Evolutionary conservation across 768 basidiomycete species (phyloP).

Genomic region (Auricularia sp.): DNA sequence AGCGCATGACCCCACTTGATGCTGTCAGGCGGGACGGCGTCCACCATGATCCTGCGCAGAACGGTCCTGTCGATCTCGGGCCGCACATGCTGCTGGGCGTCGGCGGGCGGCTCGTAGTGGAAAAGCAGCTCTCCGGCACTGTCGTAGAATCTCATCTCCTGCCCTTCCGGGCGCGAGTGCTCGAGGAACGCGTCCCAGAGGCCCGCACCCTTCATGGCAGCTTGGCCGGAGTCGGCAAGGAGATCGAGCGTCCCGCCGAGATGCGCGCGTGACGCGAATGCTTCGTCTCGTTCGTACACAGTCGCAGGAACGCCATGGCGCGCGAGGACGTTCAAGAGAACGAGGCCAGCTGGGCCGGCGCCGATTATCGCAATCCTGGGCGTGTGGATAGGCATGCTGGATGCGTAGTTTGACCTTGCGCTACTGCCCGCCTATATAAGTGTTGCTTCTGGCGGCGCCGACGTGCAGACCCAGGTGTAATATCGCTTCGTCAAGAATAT

Average conservation of each 20-base stretch:
- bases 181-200: constrained; percentile 15
- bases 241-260: constrained; percentile 19
- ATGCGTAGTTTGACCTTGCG: too few species aligned
- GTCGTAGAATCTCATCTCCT: constrained; percentile 16
- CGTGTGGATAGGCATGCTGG: too few species aligned
- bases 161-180: constrained; percentile 12
- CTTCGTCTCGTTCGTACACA: constrained; percentile 17
- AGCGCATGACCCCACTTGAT: background rate
- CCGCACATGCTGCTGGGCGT: background rate
- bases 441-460: too few species aligned
- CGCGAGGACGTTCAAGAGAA: constrained; percentile 19
- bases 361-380: constrained; percentile 12
- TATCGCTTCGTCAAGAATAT: too few species aligned
- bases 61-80: background rate
- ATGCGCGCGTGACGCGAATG: constrained; percentile 10
- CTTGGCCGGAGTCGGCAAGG: constrained; percentile 17
- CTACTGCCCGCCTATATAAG: too few species aligned
- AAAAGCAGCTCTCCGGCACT: background rate
- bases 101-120: background rate
- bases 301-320: constrained; percentile 10
- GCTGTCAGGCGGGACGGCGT: background rate
- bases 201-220: constrained; percentile 10
- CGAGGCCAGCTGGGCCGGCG: constrained; percentile 19
- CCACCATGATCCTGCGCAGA: background rate
- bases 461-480: too few species aligned